Base-by-base conservation (phyloP, 2,329 filamentous ascomycete genomes). In the Colletotrichum musicola region DNA sequence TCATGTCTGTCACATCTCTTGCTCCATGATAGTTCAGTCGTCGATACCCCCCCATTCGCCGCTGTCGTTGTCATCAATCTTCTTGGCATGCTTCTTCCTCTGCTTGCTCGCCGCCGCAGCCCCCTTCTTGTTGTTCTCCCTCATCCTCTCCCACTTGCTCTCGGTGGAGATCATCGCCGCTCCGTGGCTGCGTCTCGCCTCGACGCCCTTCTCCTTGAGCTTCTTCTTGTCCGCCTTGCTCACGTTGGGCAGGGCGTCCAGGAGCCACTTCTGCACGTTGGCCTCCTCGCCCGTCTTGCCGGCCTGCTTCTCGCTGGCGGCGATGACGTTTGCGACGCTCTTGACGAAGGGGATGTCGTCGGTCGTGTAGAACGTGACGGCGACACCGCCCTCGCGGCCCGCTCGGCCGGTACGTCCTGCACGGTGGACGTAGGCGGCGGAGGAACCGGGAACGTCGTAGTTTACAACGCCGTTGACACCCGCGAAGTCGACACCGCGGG, bases 391-490 rank as follows among this genome's bases (percentile, higher is more conserved):
- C 75, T 93, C 89, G 25, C 95, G 88, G 0, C 96, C 96, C 0
- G 95, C 96, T 22, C 96, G 88, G 0, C 95, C 96, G 0, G 96
- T 98, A 54, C 96, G 89, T 0, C 96, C 96, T 0, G 96, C 94
- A 12, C 96, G 93, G 81, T 99, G 96, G 6, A 99, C 92, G 77
- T 99, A 99, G 1, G 90, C 90, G 0, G 95, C 95, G 5, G 92
- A 92, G 0, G 93, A 95, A n/a, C 91, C 93, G 0, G 96, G 96
- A 9, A 98, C 94, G 78, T 99, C 96, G 81, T 98, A 99, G 81
- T 98, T 99, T 59, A 99, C 93, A 0, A 99, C 95, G 53, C 95
- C 94, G 75, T 98, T 98, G 71, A 99, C 91, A 57, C 96, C 96
- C 9, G 93, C 90, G 82, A 99, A 98, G 80, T 99, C 96, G 47